Evolutionary conservation across 371 early-diverging fungal genomes (phyloP).

Genomic region (Mucor piriformis): DNA sequence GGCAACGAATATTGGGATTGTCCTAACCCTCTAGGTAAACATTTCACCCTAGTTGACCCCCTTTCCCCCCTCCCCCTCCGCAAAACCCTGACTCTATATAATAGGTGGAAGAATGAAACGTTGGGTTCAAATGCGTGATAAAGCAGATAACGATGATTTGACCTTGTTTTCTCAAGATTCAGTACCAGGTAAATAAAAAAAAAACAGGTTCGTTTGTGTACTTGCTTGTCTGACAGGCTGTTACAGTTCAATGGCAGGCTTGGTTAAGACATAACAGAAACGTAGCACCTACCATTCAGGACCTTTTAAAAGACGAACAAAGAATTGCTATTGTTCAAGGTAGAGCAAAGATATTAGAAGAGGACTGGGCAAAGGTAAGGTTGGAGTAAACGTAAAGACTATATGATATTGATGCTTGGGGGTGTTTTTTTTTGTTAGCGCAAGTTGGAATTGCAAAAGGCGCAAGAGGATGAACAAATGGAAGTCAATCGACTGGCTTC

Average conservation of each 20-base stretch:
- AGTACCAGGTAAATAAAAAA: slow-evolving; percentile 54
- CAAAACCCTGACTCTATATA: too few species aligned
- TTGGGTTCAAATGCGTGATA: slow-evolving; percentile 50
- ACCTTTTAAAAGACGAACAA: slow-evolving; percentile 41
- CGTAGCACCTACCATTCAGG: slow-evolving; percentile 59
- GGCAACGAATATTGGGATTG: slow-evolving; percentile 79
- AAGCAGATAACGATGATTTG: slow-evolving; percentile 21
- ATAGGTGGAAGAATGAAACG: slow-evolving; percentile 51
- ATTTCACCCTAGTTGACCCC: too few species aligned
- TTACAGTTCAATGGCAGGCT: slow-evolving; percentile 75
- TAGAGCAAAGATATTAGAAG: slow-evolving; percentile 41
- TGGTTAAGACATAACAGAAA: slow-evolving; percentile 72
- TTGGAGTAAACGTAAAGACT: background rate
- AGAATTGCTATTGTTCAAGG: slow-evolving; percentile 52
- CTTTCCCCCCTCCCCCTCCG: too few species aligned
- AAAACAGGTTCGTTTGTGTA: too few species aligned
- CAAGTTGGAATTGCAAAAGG: slow-evolving; percentile 24
- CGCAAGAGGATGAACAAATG: slow-evolving; percentile 11
- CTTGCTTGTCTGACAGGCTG: too few species aligned
- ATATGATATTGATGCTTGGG: background rate
- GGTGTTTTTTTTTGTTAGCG: slow-evolving; percentile 21
- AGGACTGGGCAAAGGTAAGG: slow-evolving; percentile 31
- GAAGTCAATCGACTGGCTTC: slow-evolving; percentile 11
- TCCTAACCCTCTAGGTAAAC: slow-evolving; percentile 58
- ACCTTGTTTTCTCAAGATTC: slow-evolving; percentile 53